Evolutionary conservation across 305 asterid species (phyloP).

Genomic region (Rubia tinctorum): DNA sequence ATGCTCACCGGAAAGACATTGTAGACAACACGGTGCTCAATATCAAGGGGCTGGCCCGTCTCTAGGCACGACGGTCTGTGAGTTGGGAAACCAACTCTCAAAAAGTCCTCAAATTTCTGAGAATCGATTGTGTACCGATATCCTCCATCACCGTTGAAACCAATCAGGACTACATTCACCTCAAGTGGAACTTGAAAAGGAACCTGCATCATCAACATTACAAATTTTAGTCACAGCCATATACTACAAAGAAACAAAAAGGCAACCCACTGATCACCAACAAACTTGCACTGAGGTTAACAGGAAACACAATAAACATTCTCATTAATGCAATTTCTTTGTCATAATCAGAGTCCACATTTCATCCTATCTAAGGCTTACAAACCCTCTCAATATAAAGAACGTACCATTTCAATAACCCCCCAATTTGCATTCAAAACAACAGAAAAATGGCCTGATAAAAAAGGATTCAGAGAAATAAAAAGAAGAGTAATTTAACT

Average conservation of each 20-base stretch:
- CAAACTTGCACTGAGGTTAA: not conserved
- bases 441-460: too few species aligned
- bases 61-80: constrained; percentile 94
- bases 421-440: too few species aligned
- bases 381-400: too few species aligned
- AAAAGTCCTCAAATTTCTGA: constrained; percentile 81
- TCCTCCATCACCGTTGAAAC: constrained; percentile 92
- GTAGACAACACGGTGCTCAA: too few species aligned
- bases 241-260: not conserved
- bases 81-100: constrained; percentile 80
- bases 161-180: constrained; percentile 89
- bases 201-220: constrained; percentile 47
- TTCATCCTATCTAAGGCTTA: not conserved
- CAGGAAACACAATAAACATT: not conserved
- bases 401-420: too few species aligned
- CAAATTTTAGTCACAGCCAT: not conserved
- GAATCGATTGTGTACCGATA: constrained; percentile 77
- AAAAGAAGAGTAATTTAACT: too few species aligned
- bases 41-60: too few species aligned
- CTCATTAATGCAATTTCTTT: too few species aligned
- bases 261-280: not conserved
- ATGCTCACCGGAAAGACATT: too few species aligned
- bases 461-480: too few species aligned
- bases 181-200: constrained; percentile 99
- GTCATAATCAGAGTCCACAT: too few species aligned